These are phyloP conservation scores for Rhizopogon vinicolor DNA, from an alignment of 768 basidiomycete species.

Conservation along the genomic window DNA sequence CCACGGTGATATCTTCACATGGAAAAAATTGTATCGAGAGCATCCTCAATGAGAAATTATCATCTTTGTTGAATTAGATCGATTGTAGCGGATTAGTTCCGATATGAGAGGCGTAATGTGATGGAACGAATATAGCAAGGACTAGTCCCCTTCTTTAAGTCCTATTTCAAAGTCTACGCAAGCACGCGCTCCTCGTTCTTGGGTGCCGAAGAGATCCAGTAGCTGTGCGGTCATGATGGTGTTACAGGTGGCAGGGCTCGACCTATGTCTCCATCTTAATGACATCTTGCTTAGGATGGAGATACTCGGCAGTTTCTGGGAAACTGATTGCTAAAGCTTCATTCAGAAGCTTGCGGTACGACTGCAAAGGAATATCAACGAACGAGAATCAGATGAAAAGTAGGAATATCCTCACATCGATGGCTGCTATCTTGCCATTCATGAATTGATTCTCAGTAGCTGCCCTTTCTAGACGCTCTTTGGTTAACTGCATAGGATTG, in stretches of 20 bases:
- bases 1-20: not conserved
- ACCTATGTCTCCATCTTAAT: not conserved
- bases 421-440: conserved; percentile 82
- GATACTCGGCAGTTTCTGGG: conserved; percentile 43
- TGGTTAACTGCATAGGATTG: conserved; percentile 80
- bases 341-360: conserved; percentile 62
- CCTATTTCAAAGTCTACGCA: not conserved
- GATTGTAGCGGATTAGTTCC: not conserved
- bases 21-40: not conserved
- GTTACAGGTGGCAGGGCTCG: not conserved
- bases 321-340: conserved; percentile 71
- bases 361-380: conserved; percentile 35
- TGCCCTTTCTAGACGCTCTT: conserved; percentile 74
- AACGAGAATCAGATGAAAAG: not conserved
- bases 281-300: conserved; percentile 9
- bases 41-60: not conserved
- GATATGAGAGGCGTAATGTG: not conserved
- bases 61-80: not conserved
- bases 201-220: not conserved
- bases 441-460: conserved; percentile 90
- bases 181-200: not conserved
- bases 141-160: not conserved
- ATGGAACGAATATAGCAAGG: not conserved
- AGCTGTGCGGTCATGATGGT: not conserved
- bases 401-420: conserved; percentile 45